Evolutionary conservation across 495 filamentous ascomycete species (phyloP), one percentile per base, ranked within the genome.

Genomic region (Trichoderma virens): DNA sequence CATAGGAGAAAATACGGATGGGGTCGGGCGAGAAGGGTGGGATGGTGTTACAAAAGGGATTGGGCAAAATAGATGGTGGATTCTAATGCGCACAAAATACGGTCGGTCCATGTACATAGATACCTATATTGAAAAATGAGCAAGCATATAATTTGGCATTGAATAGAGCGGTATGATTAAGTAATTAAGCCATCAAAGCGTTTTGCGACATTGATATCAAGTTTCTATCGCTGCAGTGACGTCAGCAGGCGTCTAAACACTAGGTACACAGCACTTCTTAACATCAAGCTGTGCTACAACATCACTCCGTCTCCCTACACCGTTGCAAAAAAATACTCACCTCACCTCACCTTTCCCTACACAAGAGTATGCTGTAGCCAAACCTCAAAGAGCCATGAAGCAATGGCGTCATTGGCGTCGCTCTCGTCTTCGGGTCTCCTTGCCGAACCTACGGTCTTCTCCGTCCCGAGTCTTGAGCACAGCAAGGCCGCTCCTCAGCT

Each of bases 321-420:
- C n/a, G n/a, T n/a, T n/a, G n/a, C n/a, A n/a, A n/a, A n/a, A n/a
- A n/a, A n/a, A n/a, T n/a, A n/a, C n/a, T n/a, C n/a, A n/a, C n/a
- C n/a, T n/a, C n/a, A n/a, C n/a, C n/a, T n/a, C n/a, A n/a, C n/a
- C n/a, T n/a, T n/a, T n/a, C n/a, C n/a, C n/a, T n/a, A n/a, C n/a
- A n/a, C n/a, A n/a, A n/a, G n/a, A n/a, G n/a, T n/a, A n/a, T n/a
- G n/a, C n/a, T n/a, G n/a, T n/a, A n/a, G n/a, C n/a, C n/a, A n/a
- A n/a, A n/a, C n/a, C n/a, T n/a, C n/a, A 43, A 43, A 45, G 5
- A 61, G 59, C 59, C 30, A 61, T 61, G 59, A 61, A 11, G 20
- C 16, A 9, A 61, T 61, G 59, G 59, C 59, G 5, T 27, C 59
- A 2, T 27, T 14, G 25, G 14, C 59, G 31, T 11, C 23, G 51